A percentile compares a stretch with the other conserved stretches of the same genome.
Evolutionary conservation across 441 rosid genomes (phyloP).

Genomic region (Croton setiger): DNA sequence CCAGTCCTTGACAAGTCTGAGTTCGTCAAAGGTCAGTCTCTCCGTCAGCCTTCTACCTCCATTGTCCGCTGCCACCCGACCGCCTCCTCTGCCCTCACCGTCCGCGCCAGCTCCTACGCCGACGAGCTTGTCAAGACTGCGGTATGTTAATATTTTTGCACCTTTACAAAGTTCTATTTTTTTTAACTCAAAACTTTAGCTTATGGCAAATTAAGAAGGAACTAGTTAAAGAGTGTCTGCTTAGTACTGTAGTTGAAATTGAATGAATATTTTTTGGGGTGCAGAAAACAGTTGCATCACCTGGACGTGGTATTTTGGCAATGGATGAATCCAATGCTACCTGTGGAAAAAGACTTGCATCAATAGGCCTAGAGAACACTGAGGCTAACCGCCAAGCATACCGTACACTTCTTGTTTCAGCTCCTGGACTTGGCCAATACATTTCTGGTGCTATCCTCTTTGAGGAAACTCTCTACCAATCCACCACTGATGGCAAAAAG

Average conservation of each 20-base stretch:
- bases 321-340: slow-evolving; percentile 98
- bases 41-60: slow-evolving; percentile 55
- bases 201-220: not conserved
- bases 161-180: no score
- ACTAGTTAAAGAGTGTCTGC: not conserved
- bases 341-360: slow-evolving; percentile 81
- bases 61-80: slow-evolving; percentile 38
- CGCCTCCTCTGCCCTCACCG: slow-evolving; percentile 38
- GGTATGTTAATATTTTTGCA: slow-evolving; percentile 33
- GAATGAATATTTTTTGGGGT: slow-evolving; percentile 3
- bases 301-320: slow-evolving; percentile 92
- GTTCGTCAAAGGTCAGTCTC: slow-evolving; percentile 58
- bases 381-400: slow-evolving; percentile 97
- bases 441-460: slow-evolving; percentile 83
- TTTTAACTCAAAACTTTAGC: no score
- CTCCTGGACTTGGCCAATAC: slow-evolving; percentile 77
- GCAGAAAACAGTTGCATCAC: slow-evolving; percentile 87
- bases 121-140: slow-evolving; percentile 95
- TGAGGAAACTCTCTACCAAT: slow-evolving; percentile 93
- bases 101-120: slow-evolving; percentile 76
- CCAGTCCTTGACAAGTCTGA: slow-evolving; percentile 72
- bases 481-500: slow-evolving; percentile 72
- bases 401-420: slow-evolving; percentile 78
- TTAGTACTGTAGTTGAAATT: not conserved
- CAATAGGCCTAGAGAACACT: slow-evolving; percentile 81